Percentiles rank a stretch among this genome's conserved stretches.
Conservation (phyloP, 129 eudicot genomes). For the Artemisia annua region DNA sequence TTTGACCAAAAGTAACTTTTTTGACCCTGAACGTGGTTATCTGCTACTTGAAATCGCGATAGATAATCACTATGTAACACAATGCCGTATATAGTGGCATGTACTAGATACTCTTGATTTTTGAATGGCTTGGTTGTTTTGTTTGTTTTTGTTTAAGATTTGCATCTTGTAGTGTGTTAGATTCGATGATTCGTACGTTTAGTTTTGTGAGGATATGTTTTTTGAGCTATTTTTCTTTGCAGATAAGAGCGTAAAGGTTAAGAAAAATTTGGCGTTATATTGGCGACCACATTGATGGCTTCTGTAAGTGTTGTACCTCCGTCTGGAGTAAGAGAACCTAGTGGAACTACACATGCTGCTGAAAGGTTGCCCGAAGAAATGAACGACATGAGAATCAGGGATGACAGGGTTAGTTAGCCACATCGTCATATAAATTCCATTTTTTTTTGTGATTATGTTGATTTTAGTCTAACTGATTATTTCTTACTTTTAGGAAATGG, state of each 20-base stretch:
- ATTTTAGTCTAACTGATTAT: not conserved
- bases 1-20: no score
- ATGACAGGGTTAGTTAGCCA: constrained; percentile 59
- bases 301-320: constrained; percentile 58
- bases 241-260: constrained; percentile 9
- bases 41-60: no score
- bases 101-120: no score
- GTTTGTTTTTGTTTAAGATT: not conserved
- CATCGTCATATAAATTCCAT: not conserved
- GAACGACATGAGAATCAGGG: constrained; percentile 85
- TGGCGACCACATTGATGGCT: constrained; percentile 44
- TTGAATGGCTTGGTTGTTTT: not conserved
- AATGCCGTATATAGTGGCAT: no score
- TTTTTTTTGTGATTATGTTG: not conserved
- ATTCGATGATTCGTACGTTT: no score
- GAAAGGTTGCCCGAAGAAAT: constrained; percentile 78
- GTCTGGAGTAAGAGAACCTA: constrained; percentile 58
- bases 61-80: no score
- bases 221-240: constrained; percentile 2
- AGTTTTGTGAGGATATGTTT: not conserved
- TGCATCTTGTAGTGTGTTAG: not conserved
- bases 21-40: no score
- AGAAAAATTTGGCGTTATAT: not conserved
- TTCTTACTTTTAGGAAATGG: constrained; percentile 63
- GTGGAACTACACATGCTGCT: constrained; percentile 46